These are phyloP conservation scores for Penicillium fuscoglaucum DNA, from an alignment of 2,329 filamentous ascomycete genomes.

Conservation along the genomic window DNA sequence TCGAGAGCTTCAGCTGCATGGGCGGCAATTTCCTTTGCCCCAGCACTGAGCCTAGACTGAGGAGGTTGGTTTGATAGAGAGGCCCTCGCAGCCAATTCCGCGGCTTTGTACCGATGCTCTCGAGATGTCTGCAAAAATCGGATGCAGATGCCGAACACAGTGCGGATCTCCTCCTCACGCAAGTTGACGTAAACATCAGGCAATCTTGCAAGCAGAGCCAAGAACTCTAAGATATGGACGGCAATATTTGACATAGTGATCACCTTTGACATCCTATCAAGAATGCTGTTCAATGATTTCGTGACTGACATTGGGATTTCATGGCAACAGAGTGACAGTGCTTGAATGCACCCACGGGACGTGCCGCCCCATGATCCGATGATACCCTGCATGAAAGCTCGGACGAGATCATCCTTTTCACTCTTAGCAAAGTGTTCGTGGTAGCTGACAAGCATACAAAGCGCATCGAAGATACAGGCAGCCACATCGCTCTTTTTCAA, in stretches of 20 bases:
- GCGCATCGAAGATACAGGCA: constrained; percentile 80
- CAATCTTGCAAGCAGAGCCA: constrained; percentile 83
- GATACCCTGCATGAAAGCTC: constrained; percentile 77
- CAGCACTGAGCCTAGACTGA: constrained; percentile 42
- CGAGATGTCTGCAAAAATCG: constrained; percentile 87
- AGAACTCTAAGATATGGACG: constrained; percentile 92
- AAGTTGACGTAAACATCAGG: constrained; percentile 86
- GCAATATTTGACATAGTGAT: constrained; percentile 91
- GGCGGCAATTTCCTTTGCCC: constrained; percentile 44
- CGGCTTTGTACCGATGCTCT: constrained; percentile 51
- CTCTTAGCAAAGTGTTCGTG: constrained; percentile 79
- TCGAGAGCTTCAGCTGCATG: constrained; percentile 34
- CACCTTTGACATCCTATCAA: constrained; percentile 92
- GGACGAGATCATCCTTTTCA: constrained; percentile 87
- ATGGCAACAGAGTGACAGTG: constrained; percentile 90
- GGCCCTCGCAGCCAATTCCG: constrained; percentile 37
- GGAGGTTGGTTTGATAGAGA: constrained; percentile 21
- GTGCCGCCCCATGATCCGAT: constrained; percentile 80
- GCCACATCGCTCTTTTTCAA: constrained; percentile 85
- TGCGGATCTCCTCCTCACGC: constrained; percentile 85
- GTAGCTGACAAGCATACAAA: constrained; percentile 89
- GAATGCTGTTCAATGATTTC: constrained; percentile 78
- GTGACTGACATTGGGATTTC: constrained; percentile 86
- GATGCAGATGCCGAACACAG: constrained; percentile 93
- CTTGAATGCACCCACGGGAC: constrained; percentile 91